Evolutionary conservation across 1,284 basidiomycete genomes (phyloP), one percentile per base, ranked within the genome.

Genomic region (Papiliotrema flavescens): DNA sequence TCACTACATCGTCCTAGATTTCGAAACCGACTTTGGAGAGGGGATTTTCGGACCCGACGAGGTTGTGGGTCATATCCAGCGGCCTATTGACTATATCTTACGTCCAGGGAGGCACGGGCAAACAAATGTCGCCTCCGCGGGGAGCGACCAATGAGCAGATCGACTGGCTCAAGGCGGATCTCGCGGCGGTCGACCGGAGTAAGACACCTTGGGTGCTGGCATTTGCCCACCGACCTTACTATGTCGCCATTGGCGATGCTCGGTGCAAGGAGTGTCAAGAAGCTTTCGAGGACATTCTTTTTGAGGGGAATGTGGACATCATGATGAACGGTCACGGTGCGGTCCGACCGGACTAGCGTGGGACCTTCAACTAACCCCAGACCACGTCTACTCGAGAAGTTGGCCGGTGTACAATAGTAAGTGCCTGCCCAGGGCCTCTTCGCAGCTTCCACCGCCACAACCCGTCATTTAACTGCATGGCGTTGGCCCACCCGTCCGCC

Each of bases 151-250:
- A 63, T 34, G 62, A 63, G 55, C 62, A 65, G 55, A 54, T 56
- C 41, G 55, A 61, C 45, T 66, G 62, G 62, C 57, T 66, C 36
- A 51, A 53, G 23, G 37, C 41, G 15, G 73, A 76, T 43, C 63
- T 76, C 14, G 65, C 65, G 17, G 59, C 56, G 5, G 66, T 76
- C 20, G 71, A 76, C 62, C 61, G 75, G 40, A 62, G 35, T 17
- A 64, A 73, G 49, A 76, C 75, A 6, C 75, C 75, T 8, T 76
- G 74, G 74, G 62, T 76, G 34, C 49, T 76, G 17, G 73, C 62
- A 41, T 61, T 67, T 47, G 66, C 62, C 13, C 75, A 76, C 54
- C 56, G 71, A 37, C 71, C 64, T 44, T 37, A 44, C 41, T 52
- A 65, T 66, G 51, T 43, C 1, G 47, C 22, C 13, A 39, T 49